Conservation (phyloP, 2,329 filamentous ascomycete genomes). For the Colletotrichum lini region DNA sequence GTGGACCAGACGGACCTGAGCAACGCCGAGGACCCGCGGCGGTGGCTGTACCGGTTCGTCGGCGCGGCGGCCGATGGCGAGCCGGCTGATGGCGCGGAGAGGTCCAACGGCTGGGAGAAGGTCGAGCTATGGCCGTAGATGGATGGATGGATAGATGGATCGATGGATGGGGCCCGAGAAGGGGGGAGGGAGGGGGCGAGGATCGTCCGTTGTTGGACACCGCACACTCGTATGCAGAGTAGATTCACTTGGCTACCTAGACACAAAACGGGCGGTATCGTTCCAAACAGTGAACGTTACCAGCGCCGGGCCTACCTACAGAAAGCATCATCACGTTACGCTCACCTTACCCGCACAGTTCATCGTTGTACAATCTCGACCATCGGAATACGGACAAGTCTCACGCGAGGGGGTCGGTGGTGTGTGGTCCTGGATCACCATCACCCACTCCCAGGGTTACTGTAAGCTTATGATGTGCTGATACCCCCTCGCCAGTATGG, state of each 20-base stretch:
- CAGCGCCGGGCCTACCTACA: neutral
- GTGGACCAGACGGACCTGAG: conserved; percentile 83
- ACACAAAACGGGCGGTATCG: neutral
- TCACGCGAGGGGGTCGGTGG: neutral
- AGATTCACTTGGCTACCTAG: neutral
- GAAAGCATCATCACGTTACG: conserved; percentile 18
- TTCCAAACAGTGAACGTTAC: neutral
- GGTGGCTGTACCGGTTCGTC: conserved; percentile 78
- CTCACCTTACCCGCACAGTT: conserved; percentile 23
- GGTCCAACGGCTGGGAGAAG: conserved; percentile 69
- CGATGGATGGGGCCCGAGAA: no score
- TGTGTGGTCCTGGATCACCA: no score
- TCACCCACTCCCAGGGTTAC: neutral
- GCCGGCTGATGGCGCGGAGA: conserved; percentile 55
- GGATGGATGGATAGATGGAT: neutral
- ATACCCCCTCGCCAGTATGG: neutral
- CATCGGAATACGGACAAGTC: neutral
- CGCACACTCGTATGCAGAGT: neutral
- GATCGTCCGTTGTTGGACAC: neutral
- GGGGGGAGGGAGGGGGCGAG: neutral
- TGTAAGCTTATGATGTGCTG: neutral
- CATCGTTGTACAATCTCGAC: conserved; percentile 25
- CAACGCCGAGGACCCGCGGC: conserved; percentile 72
- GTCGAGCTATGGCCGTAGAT: conserved; percentile 77
- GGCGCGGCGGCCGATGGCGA: conserved; percentile 52